Evolutionary conservation across 805 yeast genomes (phyloP), one percentile per base, ranked within the genome.

Genomic region (Ogataea thermomethanolica): DNA sequence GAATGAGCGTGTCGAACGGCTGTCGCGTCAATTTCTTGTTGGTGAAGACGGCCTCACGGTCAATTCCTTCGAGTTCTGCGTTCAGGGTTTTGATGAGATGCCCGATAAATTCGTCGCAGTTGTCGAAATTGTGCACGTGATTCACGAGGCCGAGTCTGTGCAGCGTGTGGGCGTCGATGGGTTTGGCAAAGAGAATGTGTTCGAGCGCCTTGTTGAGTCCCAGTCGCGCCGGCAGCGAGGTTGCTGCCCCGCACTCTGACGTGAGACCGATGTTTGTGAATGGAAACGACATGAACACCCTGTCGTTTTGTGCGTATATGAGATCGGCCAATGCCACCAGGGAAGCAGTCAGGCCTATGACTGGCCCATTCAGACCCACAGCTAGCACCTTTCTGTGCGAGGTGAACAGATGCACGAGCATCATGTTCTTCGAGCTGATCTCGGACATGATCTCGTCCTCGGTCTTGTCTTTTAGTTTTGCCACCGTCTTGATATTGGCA

Each of bases 321-420:
- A 88, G 69, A 62, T 88, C 96, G 61, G 84, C 78, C 39, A 84
- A 64, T n/a, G 82, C 75, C 9, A 86, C 80, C 37, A 88, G 60
- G 0, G 89, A 88, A 2, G 90, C 78, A 24, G 80, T 68, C 43
- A 88, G 70, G 0, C 96, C 96, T 43, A 88, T 74, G 5, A 79
- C 95, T 0, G 96, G 95, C 0, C 96, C 96, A 57, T 88, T 88
- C 42, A 88, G 68, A 3, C 88, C 90, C 31, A 78, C 76, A 21
- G 79, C 45, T 26, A 88, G 64, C 7, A 86, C 69, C 58, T 88
- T 88, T 8, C 71, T 63, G 62, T 88, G 96, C 53, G 78, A 74
- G 48, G 77, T 75, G 57, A 85, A 78, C 27, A 81, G 67, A 48
- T 79, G 75, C 4, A 93, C 80, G 39, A 88, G 63, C 53, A 73